Percentiles rank a stretch among this genome's conserved stretches.
phyloP scores from a whole-genome alignment of 2,329 filamentous ascomycete genomes.

The Aphanocladium album region DNA sequence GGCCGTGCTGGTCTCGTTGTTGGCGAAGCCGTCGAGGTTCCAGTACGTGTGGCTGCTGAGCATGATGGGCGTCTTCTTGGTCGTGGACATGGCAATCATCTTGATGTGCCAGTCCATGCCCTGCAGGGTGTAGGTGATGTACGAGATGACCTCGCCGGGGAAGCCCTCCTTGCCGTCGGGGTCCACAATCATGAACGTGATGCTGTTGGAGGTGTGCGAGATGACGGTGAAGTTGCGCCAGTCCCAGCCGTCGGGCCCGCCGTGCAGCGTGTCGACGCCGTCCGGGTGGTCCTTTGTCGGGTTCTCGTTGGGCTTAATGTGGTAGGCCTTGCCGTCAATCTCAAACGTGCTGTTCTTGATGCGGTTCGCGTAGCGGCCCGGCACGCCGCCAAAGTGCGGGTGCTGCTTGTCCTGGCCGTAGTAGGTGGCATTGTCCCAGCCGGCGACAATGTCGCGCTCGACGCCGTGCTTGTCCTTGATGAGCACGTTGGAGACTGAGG shows the following conservation, averaged over 20 bases:
- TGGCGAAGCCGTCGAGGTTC: constrained; percentile 77
- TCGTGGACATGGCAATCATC: constrained; percentile 66
- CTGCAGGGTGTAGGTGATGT: constrained; percentile 67
- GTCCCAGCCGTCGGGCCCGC: constrained; percentile 69
- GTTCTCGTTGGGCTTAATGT: constrained; percentile 60
- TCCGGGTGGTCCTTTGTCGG: constrained; percentile 43
- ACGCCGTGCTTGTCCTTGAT: constrained; percentile 65
- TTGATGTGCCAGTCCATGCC: constrained; percentile 66
- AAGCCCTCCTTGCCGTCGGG: constrained; percentile 70
- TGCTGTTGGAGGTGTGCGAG: constrained; percentile 59
- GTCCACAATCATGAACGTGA: constrained; percentile 72
- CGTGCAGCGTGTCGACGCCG: constrained; percentile 62
- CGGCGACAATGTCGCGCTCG: constrained; percentile 64
- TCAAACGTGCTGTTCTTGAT: constrained; percentile 72
- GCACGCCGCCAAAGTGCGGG: constrained; percentile 67
- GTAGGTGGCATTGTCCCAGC: constrained; percentile 71
- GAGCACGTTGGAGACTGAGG: constrained; percentile 66
- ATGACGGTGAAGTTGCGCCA: constrained; percentile 73
- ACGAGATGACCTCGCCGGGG: constrained; percentile 69
- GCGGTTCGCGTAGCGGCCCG: constrained; percentile 74
- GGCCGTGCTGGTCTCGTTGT: constrained; percentile 59
- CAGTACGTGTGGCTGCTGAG: constrained; percentile 71
- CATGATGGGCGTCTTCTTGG: constrained; percentile 79
- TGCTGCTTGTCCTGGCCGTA: constrained; percentile 61
- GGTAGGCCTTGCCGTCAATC: constrained; percentile 58